These are phyloP conservation scores for Penicillium sp. DNA, from an alignment of 2,329 filamentous ascomycete species.

Conservation along the genomic window DNA sequence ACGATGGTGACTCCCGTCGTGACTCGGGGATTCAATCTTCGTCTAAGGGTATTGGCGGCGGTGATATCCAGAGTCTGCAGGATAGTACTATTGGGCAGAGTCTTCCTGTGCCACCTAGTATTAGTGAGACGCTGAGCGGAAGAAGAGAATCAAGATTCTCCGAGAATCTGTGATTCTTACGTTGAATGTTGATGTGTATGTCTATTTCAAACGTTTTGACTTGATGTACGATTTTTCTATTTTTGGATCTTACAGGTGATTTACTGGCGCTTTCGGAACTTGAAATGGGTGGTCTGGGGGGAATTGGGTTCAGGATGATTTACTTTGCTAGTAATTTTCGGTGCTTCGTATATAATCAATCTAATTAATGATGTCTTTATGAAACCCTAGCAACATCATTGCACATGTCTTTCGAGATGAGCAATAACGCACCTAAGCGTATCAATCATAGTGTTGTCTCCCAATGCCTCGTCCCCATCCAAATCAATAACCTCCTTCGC, in stretches of 20 bases:
- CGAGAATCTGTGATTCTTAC: slow-evolving; percentile 34
- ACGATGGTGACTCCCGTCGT: slow-evolving; percentile 13
- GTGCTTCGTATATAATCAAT: slow-evolving; percentile 3
- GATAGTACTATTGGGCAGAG: slow-evolving; percentile 34
- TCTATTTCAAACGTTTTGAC: slow-evolving; percentile 1
- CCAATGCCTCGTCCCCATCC: not conserved
- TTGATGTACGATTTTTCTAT: not conserved
- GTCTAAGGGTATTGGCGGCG: slow-evolving; percentile 10
- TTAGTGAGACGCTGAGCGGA: slow-evolving; percentile 29
- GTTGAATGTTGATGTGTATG: slow-evolving; percentile 11
- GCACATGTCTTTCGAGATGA: not conserved
- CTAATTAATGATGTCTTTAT: not conserved
- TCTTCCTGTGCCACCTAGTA: slow-evolving; percentile 31
- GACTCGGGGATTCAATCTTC: slow-evolving; percentile 9
- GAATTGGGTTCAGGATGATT: not conserved
- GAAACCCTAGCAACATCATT: not conserved
- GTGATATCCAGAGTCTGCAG: slow-evolving; percentile 28
- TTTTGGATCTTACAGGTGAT: not conserved
- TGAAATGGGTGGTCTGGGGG: not conserved
- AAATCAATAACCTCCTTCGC: not conserved
- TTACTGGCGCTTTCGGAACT: not conserved
- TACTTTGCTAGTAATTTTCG: not conserved
- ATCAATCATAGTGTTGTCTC: not conserved
- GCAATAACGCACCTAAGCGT: not conserved
- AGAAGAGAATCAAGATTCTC: slow-evolving; percentile 40